Evolutionary conservation across 257 asterid genomes (phyloP), one percentile per base, ranked within the genome.

Genomic region (Plantago major): DNA sequence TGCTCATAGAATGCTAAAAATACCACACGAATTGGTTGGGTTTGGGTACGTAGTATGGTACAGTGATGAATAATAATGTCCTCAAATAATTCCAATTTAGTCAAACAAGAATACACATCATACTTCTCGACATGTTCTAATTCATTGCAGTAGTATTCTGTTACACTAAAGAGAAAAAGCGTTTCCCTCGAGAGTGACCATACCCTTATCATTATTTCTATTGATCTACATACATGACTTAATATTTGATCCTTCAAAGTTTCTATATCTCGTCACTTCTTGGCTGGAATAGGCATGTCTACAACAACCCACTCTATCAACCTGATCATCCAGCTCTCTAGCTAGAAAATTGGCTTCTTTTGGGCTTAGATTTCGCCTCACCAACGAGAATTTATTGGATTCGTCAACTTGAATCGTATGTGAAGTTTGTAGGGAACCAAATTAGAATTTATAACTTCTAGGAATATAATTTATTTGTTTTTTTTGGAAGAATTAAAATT

Each of bases 81-180:
- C 33, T 53, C 58, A 40, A 53, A 53, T 53, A 53, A 53, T 53
- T 53, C 58, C 58, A 53, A 53, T 26, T 53, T 53, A 53, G 58
- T 53, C 58, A 19, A 53, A 53, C 58, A 53, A 53, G 40, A 53
- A 53, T 11, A 37, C 42, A 19, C 58, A 53, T 28, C 33, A 37
- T 26, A 53, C 38, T 28, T 53, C 19, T 53, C 8, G n/a, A 53
- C 58, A 53, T 53, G 17, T 53, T 53, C 2, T 53, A 33, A 33
- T 33, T 33, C 40, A 33, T 22, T 22, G 26, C 1, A 22, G 26
- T 33, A 33, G 18, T 40, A 22, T 26, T 53, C 58, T n/a, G 58
- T 53, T 53, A 53, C 58, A 40, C 42, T 53, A 33, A 33, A 33
- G 40, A 33, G 40, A 33, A 3, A 5, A 3, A 7, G 40, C 40